Conservation (phyloP, 306 rosid species). For the Ammopiptanthus mongolicus region DNA sequence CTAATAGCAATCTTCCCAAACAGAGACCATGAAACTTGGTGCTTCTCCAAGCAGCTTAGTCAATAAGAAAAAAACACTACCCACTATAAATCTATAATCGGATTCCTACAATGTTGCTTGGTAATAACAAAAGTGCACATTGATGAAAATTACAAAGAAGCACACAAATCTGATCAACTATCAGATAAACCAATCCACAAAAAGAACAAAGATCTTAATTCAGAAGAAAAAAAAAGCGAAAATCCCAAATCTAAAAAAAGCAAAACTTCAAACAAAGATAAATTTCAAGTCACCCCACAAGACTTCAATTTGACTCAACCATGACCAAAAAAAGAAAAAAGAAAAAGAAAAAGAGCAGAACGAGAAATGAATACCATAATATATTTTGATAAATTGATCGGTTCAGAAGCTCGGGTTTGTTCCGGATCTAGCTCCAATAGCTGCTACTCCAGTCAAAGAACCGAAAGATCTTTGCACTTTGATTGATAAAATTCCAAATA, state of each 20-base stretch:
- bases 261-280: not conserved
- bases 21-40: not conserved
- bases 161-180: slow-evolving; percentile 18
- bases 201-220: slow-evolving; percentile 14
- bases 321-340: not conserved
- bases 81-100: not conserved
- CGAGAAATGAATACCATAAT: slow-evolving; percentile 48
- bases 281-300: not conserved
- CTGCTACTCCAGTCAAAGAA: slow-evolving; percentile 31
- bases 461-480: slow-evolving; percentile 32
- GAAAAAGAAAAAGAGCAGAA: not conserved
- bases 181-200: slow-evolving; percentile 22
- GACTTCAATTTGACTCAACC: slow-evolving; percentile 30
- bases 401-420: slow-evolving; percentile 52
- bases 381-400: slow-evolving; percentile 39
- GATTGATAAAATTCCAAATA: slow-evolving; percentile 22
- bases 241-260: not conserved
- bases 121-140: slow-evolving; percentile 20
- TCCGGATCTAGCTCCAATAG: slow-evolving; percentile 57
- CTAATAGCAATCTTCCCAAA: not conserved
- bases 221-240: not conserved
- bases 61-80: slow-evolving; percentile 3
- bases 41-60: slow-evolving; percentile 15
- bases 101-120: slow-evolving; percentile 14
- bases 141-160: not conserved